Conservation (phyloP, 352 stramenopile species). For the Phytophthora tubulina region DNA sequence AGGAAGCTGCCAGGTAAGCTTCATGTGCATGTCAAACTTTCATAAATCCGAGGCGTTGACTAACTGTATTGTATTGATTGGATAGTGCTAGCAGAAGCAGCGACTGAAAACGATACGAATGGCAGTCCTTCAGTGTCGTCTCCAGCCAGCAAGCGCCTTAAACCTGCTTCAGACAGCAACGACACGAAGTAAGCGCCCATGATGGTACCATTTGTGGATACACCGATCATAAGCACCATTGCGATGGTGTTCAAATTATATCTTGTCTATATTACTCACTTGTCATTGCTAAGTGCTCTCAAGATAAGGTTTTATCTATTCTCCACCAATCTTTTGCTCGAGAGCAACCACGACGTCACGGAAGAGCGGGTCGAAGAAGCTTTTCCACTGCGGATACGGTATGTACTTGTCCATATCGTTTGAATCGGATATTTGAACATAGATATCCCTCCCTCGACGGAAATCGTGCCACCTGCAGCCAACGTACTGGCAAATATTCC, state of each 20-base stretch:
- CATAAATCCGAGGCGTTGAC: background rate
- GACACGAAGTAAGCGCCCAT: background rate
- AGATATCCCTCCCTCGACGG: conserved; percentile 44
- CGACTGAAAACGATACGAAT: conserved; percentile 19
- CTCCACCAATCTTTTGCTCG: conserved; percentile 7
- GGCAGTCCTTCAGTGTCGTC: conserved; percentile 13
- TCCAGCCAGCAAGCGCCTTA: conserved; percentile 26
- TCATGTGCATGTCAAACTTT: background rate
- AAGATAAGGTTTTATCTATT: conserved; percentile 1
- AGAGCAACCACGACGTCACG: conserved; percentile 19
- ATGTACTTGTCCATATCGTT: conserved; percentile 70
- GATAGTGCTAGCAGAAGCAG: conserved; percentile 29
- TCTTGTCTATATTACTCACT: conserved; percentile 23
- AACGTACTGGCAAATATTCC: conserved; percentile 75
- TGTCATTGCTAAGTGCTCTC: background rate
- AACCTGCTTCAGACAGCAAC: conserved; percentile 15
- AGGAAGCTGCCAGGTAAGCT: conserved; percentile 37
- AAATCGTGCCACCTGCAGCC: conserved; percentile 71
- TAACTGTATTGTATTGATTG: conserved; percentile 5
- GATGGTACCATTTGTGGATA: conserved; percentile 10
- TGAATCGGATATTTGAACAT: conserved; percentile 34
- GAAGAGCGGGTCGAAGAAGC: conserved; percentile 65
- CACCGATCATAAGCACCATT: conserved; percentile 6
- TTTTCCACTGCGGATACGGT: conserved; percentile 50
- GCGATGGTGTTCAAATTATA: conserved; percentile 8